phyloP scores from a whole-genome alignment of 2,329 filamentous ascomycete genomes.

The Beauveria medogensis region DNA sequence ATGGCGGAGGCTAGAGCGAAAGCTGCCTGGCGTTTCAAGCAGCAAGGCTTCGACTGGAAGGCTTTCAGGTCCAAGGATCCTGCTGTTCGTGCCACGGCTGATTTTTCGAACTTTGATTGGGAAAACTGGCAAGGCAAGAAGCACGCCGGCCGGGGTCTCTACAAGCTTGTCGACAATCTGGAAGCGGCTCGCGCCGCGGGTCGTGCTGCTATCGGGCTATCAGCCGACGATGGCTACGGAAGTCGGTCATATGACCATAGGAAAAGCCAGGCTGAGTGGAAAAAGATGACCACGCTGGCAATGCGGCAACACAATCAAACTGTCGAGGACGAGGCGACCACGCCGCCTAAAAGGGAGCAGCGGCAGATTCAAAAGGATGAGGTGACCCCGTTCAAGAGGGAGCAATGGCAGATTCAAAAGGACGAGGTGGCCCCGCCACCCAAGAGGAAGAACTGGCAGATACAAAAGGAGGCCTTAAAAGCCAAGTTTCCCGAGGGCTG shows the following conservation, averaged over 20 bases:
- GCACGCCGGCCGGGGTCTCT: background rate
- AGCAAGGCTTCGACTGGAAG: conserved; percentile 8
- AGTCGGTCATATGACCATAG: background rate
- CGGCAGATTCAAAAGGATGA: conserved; percentile 70
- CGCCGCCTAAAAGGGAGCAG: conserved; percentile 27
- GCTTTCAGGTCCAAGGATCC: conserved; percentile 2
- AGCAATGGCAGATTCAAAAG: conserved; percentile 66
- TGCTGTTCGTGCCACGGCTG: background rate
- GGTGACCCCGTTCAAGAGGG: conserved; percentile 20
- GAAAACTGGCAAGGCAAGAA: conserved; percentile 4
- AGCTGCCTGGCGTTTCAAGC: conserved; percentile 5
- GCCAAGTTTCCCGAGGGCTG: conserved; percentile 76
- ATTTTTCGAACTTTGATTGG: conserved; percentile 6
- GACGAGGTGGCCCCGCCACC: background rate
- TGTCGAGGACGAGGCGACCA: background rate
- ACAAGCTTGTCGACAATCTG: background rate
- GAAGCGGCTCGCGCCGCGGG: background rate
- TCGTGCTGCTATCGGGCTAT: background rate
- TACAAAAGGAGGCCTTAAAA: conserved; percentile 66
- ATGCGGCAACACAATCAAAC: no score
- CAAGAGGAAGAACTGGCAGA: conserved; percentile 54
- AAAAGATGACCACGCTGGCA: no score
- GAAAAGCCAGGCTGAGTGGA: background rate
- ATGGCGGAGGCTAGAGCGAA: background rate
- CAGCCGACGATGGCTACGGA: background rate